Base-by-base conservation (phyloP, 2,329 filamentous ascomycete genomes). In the Penicillium thymicola region DNA sequence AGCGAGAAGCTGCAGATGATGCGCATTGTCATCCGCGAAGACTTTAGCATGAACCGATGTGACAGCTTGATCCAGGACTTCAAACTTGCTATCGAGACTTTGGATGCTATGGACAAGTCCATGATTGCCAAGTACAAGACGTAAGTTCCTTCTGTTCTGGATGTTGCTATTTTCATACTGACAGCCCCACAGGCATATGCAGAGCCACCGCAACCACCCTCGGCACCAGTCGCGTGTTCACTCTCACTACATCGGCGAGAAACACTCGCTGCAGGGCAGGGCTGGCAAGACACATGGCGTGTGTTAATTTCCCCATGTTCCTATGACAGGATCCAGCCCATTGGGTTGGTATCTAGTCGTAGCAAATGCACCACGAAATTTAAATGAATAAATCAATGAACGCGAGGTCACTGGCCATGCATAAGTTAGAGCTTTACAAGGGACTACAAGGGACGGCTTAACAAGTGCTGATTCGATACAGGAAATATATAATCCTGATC, bases 21-120 rank as follows among this genome's bases (percentile, higher is more conserved):
- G 79, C 87, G 93, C 37, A 85, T 97, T 5, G 93, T 97, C 0
- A 90, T 97, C 5, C 85, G 93, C 49, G 93, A 97, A 75, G 93
- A 97, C 76, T 97, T 97, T 66, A 89, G 86, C 45, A 87, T 89
- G 73, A 86, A 82, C 64, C 83, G 92, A 38, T 96, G 91, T 69
- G 92, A 97, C 70, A 80, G 84, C 10, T 79, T 97, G 34, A 79
- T 97, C 59, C 67, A 72, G 27, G 92, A 97, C 70, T 86, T 97
- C 75, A 90, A 89, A 78, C 79, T 92, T 49, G 90, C 89, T 61
- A 72, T 92, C 60, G 79, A 85, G 46, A 80, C 89, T 40, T 79
- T 97, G 27, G 83, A 88, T 60, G 78, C 85, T 58, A 89, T 94
- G 81, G 90, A 96, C 68, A 79, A 81, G 66, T 84, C 88, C 51